Conservation (phyloP, 306 rosid species). For the Trichosanthes truncata region DNA sequence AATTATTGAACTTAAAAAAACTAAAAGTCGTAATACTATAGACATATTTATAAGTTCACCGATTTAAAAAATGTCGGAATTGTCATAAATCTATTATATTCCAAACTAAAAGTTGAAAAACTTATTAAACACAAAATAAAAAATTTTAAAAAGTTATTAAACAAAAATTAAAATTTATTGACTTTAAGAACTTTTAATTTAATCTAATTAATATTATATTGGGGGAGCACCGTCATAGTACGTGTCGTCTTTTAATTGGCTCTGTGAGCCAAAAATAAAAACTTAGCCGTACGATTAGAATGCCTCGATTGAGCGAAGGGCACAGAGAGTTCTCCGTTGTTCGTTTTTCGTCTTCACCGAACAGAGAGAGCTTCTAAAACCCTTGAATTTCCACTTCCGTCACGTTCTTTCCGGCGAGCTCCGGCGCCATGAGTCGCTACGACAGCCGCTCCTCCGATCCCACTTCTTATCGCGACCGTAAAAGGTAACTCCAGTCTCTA, state of each 20-base stretch:
- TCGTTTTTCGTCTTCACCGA: background rate
- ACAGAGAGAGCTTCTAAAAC: slow-evolving; percentile 22
- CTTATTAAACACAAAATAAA: too few relatives aligned
- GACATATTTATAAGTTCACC: too few relatives aligned
- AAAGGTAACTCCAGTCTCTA: slow-evolving; percentile 39
- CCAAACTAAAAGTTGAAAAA: too few relatives aligned
- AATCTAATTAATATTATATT: too few relatives aligned
- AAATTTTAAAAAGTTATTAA: too few relatives aligned
- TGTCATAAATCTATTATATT: too few relatives aligned
- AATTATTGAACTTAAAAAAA: too few relatives aligned
- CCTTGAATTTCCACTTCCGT: slow-evolving; percentile 9
- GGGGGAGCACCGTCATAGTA: too few relatives aligned
- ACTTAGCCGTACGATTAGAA: background rate
- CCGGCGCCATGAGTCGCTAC: slow-evolving; percentile 72
- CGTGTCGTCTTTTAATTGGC: background rate
- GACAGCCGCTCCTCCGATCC: slow-evolving; percentile 96
- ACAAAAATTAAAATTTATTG: too few relatives aligned
- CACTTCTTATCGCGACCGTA: slow-evolving; percentile 78
- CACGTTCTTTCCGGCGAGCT: background rate
- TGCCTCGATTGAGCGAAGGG: background rate
- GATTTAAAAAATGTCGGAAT: too few relatives aligned
- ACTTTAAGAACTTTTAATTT: too few relatives aligned
- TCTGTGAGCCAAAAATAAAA: background rate
- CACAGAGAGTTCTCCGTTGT: background rate
- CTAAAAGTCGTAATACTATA: too few relatives aligned